These are phyloP conservation scores for Gastrodia elata DNA, from an alignment of 106 monocot species.

Conservation along the genomic window DNA sequence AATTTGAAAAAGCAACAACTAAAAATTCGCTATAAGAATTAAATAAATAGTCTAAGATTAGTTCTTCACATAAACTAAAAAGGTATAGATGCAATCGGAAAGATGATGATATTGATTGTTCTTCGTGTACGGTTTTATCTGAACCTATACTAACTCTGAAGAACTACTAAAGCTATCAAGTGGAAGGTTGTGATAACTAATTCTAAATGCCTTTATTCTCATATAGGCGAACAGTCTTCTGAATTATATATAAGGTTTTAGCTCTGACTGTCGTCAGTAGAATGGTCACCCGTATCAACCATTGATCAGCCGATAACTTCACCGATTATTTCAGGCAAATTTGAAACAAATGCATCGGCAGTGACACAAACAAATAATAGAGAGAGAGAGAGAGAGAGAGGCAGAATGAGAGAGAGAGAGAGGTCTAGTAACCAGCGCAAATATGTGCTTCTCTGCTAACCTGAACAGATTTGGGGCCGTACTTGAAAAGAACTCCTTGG, in stretches of 20 bases:
- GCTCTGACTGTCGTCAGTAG: not conserved
- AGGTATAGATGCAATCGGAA: no score
- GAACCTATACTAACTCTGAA: not conserved
- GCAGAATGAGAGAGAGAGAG: no score
- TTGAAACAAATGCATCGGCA: not conserved
- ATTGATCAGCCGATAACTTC: not conserved
- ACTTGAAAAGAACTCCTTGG: slow-evolving; percentile 26
- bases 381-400: no score
- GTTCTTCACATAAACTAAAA: no score
- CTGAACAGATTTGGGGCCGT: slow-evolving; percentile 24
- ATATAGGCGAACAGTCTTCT: not conserved
- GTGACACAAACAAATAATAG: no score
- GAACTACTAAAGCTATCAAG: not conserved
- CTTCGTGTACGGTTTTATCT: not conserved
- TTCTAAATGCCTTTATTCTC: not conserved
- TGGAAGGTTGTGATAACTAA: not conserved
- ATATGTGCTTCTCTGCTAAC: not conserved
- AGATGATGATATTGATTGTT: no score
- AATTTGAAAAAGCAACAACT: no score
- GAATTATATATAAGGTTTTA: not conserved
- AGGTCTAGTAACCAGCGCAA: not conserved
- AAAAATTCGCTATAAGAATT: no score
- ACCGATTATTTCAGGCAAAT: not conserved
- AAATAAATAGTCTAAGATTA: no score
- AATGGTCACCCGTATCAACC: not conserved